phyloP scores from a whole-genome alignment of 768 basidiomycete species.

The Suillus plorans region DNA sequence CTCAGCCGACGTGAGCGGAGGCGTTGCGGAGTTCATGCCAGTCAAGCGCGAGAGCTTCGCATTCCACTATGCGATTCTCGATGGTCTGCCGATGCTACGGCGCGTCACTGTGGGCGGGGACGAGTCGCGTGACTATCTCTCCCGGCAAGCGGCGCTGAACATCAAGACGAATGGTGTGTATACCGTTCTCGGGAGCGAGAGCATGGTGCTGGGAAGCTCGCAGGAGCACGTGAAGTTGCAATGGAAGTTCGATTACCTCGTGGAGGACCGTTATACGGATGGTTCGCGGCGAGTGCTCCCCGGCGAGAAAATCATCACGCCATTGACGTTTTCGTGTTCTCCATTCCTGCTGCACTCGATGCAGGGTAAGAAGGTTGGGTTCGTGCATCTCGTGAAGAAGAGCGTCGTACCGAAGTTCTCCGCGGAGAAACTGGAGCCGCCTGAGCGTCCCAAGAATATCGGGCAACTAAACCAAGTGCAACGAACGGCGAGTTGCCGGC shows the following conservation, averaged over 20 bases:
- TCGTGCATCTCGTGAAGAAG: conserved; percentile 76
- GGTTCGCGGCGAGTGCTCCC: conserved; percentile 43
- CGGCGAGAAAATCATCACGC: conserved; percentile 73
- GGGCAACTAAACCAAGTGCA: not conserved
- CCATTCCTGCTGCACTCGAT: conserved; percentile 57
- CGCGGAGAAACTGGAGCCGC: conserved; percentile 59
- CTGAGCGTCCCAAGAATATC: conserved; percentile 20
- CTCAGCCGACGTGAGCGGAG: conserved; percentile 36
- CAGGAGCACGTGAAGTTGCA: conserved; percentile 42
- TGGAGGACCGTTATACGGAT: conserved; percentile 56
- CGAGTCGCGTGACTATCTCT: conserved; percentile 71
- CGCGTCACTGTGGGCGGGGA: conserved; percentile 66
- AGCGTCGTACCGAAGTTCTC: conserved; percentile 62
- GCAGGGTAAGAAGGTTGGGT: conserved; percentile 63
- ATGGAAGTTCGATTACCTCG: conserved; percentile 82
- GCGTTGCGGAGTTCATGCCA: conserved; percentile 67
- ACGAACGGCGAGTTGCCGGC: conserved; percentile 1
- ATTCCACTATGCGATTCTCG: conserved; percentile 74
- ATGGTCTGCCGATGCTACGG: conserved; percentile 65
- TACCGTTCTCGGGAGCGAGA: conserved; percentile 67
- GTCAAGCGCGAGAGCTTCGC: conserved; percentile 53
- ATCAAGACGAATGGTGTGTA: conserved; percentile 77
- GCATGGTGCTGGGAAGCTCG: conserved; percentile 22
- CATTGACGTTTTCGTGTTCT: conserved; percentile 74
- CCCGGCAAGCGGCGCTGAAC: conserved; percentile 69